Conservation (phyloP, 345 rosid species). For the Corymbia maculata region DNA sequence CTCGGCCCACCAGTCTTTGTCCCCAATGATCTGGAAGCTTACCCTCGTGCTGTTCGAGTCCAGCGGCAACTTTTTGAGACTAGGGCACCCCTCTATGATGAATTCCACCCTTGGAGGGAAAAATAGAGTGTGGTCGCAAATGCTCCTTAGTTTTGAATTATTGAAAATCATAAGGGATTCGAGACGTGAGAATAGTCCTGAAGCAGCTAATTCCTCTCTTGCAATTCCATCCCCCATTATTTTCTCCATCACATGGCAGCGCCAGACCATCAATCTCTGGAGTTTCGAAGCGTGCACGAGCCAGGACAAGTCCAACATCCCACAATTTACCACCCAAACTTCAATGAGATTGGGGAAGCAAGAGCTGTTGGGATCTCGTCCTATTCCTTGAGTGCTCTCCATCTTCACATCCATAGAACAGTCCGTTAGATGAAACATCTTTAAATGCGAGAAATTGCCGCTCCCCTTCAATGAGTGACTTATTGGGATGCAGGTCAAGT, state of each 20-base stretch:
- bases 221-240: not conserved
- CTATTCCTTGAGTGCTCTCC: not conserved
- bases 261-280: accelerated
- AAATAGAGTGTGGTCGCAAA: not conserved
- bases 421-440: accelerated
- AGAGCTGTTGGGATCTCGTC: accelerated
- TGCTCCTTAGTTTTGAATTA: not conserved
- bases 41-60: accelerated
- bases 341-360: not conserved
- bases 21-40: accelerated
- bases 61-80: not conserved
- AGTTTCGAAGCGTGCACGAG: not conserved
- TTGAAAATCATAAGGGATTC: too few species aligned
- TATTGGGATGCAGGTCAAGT: accelerated
- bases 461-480: accelerated
- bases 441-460: accelerated
- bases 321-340: accelerated
- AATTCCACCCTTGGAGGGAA: not conserved
- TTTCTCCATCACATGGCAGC: accelerated
- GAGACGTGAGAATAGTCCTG: not conserved
- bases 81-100: accelerated
- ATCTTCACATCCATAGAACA: accelerated
- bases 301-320: not conserved
- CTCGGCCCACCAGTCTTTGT: accelerated
- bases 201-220: not conserved